Conservation (phyloP, 2,329 filamentous ascomycete species). For the Diaporthe sp. region DNA sequence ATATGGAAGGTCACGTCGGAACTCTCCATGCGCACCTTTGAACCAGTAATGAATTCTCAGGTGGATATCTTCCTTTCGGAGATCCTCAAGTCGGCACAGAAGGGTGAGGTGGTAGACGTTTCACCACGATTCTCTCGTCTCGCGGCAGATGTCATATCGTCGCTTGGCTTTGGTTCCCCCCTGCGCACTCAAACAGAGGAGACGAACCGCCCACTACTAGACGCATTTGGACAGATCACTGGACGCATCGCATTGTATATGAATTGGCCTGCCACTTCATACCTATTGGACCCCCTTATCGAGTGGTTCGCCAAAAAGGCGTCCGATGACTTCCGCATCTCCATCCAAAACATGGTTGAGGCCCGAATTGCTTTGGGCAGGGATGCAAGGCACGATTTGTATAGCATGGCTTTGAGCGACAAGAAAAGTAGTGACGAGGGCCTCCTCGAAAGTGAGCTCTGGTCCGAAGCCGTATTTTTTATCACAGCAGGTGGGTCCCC, state of each 20-base stretch:
- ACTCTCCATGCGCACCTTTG: conserved; percentile 16
- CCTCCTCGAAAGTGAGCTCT: conserved; percentile 6
- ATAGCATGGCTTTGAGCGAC: not conserved
- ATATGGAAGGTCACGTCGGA: conserved; percentile 16
- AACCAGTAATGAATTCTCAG: conserved; percentile 6
- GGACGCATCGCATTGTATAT: conserved; percentile 4
- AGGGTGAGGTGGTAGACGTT: not conserved
- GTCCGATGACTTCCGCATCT: not conserved
- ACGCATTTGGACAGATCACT: not conserved
- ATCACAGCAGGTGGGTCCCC: not conserved
- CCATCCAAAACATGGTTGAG: conserved; percentile 12
- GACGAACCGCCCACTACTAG: conserved; percentile 10
- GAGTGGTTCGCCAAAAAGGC: not conserved
- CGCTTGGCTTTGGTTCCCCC: conserved; percentile 8
- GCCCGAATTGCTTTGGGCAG: not conserved
- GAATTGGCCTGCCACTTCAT: conserved; percentile 20
- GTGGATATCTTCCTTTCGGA: not conserved
- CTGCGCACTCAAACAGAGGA: conserved; percentile 3
- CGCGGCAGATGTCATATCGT: conserved; percentile 13
- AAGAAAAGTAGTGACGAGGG: not conserved
- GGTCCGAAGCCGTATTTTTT: conserved; percentile 20
- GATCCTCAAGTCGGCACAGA: not conserved
- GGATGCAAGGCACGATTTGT: not conserved
- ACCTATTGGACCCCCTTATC: conserved; percentile 2
- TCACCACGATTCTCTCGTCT: not conserved